phyloP scores from a whole-genome alignment of 371 early-diverging fungal species.

The Syncephalastrum racemosum region DNA sequence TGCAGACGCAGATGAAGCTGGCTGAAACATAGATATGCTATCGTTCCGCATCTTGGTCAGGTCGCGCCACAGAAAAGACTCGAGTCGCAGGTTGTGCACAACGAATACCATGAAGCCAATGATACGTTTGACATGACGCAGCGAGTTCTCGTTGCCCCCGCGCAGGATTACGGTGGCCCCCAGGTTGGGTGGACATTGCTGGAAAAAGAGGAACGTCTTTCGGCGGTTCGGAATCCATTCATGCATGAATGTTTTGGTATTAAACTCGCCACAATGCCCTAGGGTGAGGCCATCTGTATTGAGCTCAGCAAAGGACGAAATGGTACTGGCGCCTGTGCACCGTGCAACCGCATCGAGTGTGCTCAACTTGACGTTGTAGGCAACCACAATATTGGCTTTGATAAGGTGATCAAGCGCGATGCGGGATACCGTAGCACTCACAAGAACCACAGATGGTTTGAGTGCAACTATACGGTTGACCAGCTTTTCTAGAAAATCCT shows the following conservation, averaged over 20 bases:
- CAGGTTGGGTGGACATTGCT: slow-evolving; percentile 74
- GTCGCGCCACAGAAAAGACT: slow-evolving; percentile 72
- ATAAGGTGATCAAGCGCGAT: slow-evolving; percentile 82
- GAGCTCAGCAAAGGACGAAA: slow-evolving; percentile 78
- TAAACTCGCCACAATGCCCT: slow-evolving; percentile 78
- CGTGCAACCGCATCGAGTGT: slow-evolving; percentile 81
- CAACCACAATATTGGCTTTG: slow-evolving; percentile 74
- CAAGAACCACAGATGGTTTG: slow-evolving; percentile 78
- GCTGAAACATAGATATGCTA: slow-evolving; percentile 25
- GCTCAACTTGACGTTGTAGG: slow-evolving; percentile 78
- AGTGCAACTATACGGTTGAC: slow-evolving; percentile 73
- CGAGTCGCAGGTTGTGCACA: slow-evolving; percentile 80
- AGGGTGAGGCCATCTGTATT: slow-evolving; percentile 60
- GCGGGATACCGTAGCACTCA: slow-evolving; percentile 76
- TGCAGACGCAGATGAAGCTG: slow-evolving; percentile 25
- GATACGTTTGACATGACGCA: slow-evolving; percentile 74
- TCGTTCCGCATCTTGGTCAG: slow-evolving; percentile 55
- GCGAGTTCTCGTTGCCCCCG: slow-evolving; percentile 64
- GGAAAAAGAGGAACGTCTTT: slow-evolving; percentile 85
- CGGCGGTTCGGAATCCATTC: slow-evolving; percentile 70
- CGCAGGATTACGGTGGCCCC: slow-evolving; percentile 89
- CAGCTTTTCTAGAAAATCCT: slow-evolving; percentile 74
- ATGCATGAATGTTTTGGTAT: slow-evolving; percentile 76
- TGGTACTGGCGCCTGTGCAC: slow-evolving; percentile 80
- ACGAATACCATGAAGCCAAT: slow-evolving; percentile 79